Conservation (phyloP, 371 early-diverging fungal species). For the Nematocida parisii region DNA sequence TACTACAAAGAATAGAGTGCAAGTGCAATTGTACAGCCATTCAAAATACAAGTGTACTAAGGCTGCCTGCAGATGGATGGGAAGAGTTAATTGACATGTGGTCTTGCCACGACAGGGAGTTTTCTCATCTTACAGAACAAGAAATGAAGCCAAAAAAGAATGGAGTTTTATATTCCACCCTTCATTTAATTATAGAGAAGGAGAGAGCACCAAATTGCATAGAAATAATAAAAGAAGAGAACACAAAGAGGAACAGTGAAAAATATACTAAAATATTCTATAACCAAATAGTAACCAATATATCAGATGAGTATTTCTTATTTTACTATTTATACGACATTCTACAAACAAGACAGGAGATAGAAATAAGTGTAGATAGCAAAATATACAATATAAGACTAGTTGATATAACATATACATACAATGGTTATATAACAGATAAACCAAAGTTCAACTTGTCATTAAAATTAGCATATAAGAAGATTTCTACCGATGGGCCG, state of each 20-base stretch:
- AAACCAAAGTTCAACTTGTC: background rate
- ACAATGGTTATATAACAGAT: conserved; percentile 12
- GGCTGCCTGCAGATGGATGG: conserved; percentile 68
- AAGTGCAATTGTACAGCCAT: conserved; percentile 46
- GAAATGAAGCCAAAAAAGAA: conserved; percentile 54
- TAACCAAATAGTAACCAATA: conserved; percentile 31
- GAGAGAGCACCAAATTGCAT: conserved; percentile 19
- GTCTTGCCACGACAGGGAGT: conserved; percentile 70
- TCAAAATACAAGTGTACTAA: conserved; percentile 34
- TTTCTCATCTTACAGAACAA: conserved; percentile 58
- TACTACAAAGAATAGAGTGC: conserved; percentile 23
- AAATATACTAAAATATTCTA: conserved; percentile 50
- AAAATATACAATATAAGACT: conserved; percentile 59
- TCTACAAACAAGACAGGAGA: conserved; percentile 53
- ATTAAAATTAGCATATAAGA: conserved; percentile 8
- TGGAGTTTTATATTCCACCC: conserved; percentile 63
- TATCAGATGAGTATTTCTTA: conserved; percentile 38
- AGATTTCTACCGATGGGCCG: background rate
- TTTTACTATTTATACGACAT: conserved; percentile 61
- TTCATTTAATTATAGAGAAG: conserved; percentile 59
- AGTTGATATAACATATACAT: conserved; percentile 47
- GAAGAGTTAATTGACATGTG: conserved; percentile 69
- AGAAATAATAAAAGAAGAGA: background rate
- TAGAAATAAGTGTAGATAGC: conserved; percentile 25
- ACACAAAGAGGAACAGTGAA: background rate